Conservation (phyloP, 1,284 basidiomycete species). For the Pisolithus thermaeus region DNA sequence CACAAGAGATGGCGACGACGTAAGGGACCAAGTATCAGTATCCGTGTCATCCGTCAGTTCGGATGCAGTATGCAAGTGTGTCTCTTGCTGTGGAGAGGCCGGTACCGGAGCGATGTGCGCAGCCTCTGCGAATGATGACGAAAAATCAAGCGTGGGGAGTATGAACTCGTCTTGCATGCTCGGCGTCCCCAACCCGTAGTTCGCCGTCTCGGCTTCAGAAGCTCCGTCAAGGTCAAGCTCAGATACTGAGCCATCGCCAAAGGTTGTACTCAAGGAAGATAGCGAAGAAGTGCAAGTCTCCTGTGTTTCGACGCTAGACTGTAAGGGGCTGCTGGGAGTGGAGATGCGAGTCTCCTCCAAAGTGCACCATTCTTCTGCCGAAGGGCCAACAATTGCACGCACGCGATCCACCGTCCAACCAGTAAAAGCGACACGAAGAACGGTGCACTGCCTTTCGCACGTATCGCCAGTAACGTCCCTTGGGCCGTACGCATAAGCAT, state of each 20-base stretch:
- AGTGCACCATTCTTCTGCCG: conserved; percentile 64
- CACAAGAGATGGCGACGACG: background rate
- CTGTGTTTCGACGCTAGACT: background rate
- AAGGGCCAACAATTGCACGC: conserved; percentile 59
- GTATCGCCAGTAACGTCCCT: conserved; percentile 26
- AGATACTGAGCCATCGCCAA: conserved; percentile 6
- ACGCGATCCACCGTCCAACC: conserved; percentile 65
- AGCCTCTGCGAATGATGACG: conserved; percentile 22
- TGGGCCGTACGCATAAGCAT: conserved; percentile 42
- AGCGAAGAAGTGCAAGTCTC: background rate
- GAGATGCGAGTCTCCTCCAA: conserved; percentile 46
- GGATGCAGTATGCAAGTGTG: conserved; percentile 20
- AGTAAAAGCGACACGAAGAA: conserved; percentile 59
- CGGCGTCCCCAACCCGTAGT: conserved; percentile 7
- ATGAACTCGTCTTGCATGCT: conserved; percentile 42
- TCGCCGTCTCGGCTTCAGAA: conserved; percentile 1
- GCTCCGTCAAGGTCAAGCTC: conserved; percentile 5
- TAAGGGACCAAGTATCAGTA: background rate
- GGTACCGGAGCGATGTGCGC: conserved; percentile 1
- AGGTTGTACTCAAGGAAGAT: conserved; percentile 4
- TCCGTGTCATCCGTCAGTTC: conserved; percentile 17
- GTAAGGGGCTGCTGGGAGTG: conserved; percentile 1
- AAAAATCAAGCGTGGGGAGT: conserved; percentile 67
- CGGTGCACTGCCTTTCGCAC: conserved; percentile 41
- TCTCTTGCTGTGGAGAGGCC: conserved; percentile 12